phyloP scores from a whole-genome alignment of 495 filamentous ascomycete genomes.

The Thozetella sp. region DNA sequence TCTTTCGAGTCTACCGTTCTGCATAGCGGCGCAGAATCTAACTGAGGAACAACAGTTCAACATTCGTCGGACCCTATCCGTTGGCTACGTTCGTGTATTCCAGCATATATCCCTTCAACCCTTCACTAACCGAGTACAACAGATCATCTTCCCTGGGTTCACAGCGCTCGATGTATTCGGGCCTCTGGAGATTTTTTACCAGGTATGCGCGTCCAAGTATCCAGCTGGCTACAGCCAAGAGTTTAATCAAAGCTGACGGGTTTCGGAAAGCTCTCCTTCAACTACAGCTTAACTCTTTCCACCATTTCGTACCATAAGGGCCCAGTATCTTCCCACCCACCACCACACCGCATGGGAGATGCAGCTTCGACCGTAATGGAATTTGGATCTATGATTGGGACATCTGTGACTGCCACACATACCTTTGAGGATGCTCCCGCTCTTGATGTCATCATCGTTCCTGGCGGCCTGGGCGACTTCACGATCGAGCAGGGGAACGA shows the following conservation, averaged over 20 bases:
- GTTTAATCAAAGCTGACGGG: background rate
- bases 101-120: background rate
- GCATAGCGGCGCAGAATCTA: background rate
- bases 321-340: constrained; percentile 8
- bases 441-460: constrained; percentile 68
- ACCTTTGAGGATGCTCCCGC: constrained; percentile 49
- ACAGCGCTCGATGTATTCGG: background rate
- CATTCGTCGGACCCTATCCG: background rate
- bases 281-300: constrained; percentile 15
- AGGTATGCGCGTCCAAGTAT: background rate
- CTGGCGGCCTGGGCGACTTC: constrained; percentile 58
- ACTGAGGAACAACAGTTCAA: background rate
- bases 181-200: background rate
- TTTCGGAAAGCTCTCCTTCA: constrained; percentile 11
- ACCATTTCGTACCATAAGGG: constrained; percentile 12
- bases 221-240: background rate
- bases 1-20: background rate
- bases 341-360: constrained; percentile 5
- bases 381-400: constrained; percentile 32
- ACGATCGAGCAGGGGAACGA: constrained; percentile 31
- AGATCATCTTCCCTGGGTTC: background rate
- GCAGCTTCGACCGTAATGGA: constrained; percentile 6
- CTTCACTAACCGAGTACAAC: background rate
- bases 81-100: background rate
- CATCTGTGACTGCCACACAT: constrained; percentile 62